A percentile compares a stretch with the other conserved stretches of the same genome.
Conservation (phyloP, 306 rosid genomes). For the Oemleria cerasiformis region DNA sequence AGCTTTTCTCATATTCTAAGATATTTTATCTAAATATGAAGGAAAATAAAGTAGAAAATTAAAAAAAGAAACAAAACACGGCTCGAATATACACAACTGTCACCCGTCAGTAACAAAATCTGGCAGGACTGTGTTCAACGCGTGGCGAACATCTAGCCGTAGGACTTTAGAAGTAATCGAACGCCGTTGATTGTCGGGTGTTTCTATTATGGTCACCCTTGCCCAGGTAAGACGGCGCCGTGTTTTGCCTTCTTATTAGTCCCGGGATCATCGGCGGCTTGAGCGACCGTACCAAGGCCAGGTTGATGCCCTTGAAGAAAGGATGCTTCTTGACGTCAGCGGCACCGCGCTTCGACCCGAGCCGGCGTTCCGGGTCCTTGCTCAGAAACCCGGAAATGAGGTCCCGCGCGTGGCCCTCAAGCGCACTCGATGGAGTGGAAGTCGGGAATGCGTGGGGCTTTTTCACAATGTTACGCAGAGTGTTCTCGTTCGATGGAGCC, state of each 20-base stretch:
- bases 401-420: conserved; percentile 76
- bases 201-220: conserved; percentile 7
- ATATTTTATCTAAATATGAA: conserved; percentile 22
- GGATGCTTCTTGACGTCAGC: conserved; percentile 85
- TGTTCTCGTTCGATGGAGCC: conserved; percentile 62
- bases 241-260: conserved; percentile 25
- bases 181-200: conserved; percentile 34
- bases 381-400: conserved; percentile 46
- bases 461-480: conserved; percentile 63
- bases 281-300: conserved; percentile 66
- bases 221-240: conserved; percentile 37
- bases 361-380: conserved; percentile 69
- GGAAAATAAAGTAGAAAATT: neutral
- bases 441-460: conserved; percentile 62
- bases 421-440: conserved; percentile 39
- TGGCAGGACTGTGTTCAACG: conserved; percentile 34
- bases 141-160: conserved; percentile 42
- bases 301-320: conserved; percentile 61
- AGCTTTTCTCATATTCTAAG: neutral
- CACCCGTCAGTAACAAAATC: conserved; percentile 47
- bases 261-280: conserved; percentile 70
- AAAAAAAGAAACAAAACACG: conserved; percentile 18
- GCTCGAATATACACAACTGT: conserved; percentile 56
- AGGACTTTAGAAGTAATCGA: conserved; percentile 35
- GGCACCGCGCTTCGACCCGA: conserved; percentile 93